Evolutionary conservation across 1,284 basidiomycete genomes (phyloP), one percentile per base, ranked within the genome.

Genomic region (Ustilago trichophora): DNA sequence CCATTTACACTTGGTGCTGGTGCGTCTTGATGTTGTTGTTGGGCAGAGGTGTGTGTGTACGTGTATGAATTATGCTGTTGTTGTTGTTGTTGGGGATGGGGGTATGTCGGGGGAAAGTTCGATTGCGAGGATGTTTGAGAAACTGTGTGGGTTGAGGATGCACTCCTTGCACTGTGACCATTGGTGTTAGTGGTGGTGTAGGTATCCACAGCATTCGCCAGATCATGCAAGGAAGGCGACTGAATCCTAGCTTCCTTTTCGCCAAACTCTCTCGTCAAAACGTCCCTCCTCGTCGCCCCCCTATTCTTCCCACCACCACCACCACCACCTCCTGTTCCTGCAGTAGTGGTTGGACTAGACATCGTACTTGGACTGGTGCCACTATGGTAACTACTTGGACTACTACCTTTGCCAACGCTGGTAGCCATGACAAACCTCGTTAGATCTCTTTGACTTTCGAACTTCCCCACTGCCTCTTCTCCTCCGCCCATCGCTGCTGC

Each of bases 181-280:
- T 10, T 36, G n/a, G 25, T 36, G 2, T 32, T 8, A 21, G n/a
- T 12, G 12, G 24, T 46, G 25, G 55, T 51, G 15, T 46, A 44
- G 5, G 55, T 58, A 12, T 62, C 58, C 1, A 54, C 60, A 4
- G 49, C 60, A 19, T 48, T 56, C 3, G 60, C 60, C 22, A 64
- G 34, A 41, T 64, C 60, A 26, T 64, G 54, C 37, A 64, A 18
- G 7, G 44, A 48, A 4, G 59, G n/a, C 6, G 47, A 51, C 7
- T 13, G 7, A 13, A 29, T 13, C 13, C 27, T 29, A 13, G 27
- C 27, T 8, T 29, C 27, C 13, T 29, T 29, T 29, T 9, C n/a
- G n/a, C 11, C 24, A 16, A 10, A 58, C 43, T 8, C 51, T 43
- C 40, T 26, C 34, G 19, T 32, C 37, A 9, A 21, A 4, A 13